These are phyloP conservation scores for Mycena alexandri DNA, from an alignment of 768 basidiomycete species.

Conservation along the genomic window DNA sequence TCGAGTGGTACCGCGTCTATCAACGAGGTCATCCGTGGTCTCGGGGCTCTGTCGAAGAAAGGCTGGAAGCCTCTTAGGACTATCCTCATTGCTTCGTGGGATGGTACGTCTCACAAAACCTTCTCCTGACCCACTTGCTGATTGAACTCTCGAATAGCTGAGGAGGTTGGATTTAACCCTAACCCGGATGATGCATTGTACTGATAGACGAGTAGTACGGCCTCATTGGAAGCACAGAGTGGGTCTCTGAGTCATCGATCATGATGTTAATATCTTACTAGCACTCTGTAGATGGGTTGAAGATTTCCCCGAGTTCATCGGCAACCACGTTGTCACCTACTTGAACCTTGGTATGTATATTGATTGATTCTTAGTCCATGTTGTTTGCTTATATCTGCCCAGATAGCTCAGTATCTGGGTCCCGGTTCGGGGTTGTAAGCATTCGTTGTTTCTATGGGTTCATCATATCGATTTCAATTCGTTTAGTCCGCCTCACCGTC, in stretches of 20 bases:
- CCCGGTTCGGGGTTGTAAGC: conserved; percentile 60
- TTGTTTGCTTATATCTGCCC: conserved; percentile 19
- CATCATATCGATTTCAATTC: not conserved
- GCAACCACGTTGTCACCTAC: conserved; percentile 85
- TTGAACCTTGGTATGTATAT: conserved; percentile 71
- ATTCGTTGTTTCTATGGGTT: not conserved
- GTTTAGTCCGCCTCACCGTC: conserved; percentile 75
- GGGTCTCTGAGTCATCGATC: not conserved
- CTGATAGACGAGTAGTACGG: conserved; percentile 58
- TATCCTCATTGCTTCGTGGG: conserved; percentile 84
- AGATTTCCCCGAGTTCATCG: conserved; percentile 88
- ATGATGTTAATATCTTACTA: not conserved
- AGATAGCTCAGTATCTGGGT: conserved; percentile 76
- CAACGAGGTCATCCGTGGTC: conserved; percentile 67
- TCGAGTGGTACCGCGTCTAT: conserved; percentile 69
- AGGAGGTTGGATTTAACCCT: conserved; percentile 28
- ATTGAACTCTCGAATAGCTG: conserved; percentile 26
- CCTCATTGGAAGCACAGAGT: conserved; percentile 86
- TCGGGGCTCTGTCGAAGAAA: conserved; percentile 61
- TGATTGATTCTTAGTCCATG: conserved; percentile 2
- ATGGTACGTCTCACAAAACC: conserved; percentile 64
- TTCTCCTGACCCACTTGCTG: not conserved
- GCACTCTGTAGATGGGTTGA: conserved; percentile 74
- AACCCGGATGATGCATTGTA: too few relatives aligned
- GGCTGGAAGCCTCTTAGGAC: conserved; percentile 83